A percentile compares a stretch with the other conserved stretches of the same genome.
phyloP scores from a whole-genome alignment of 2,329 filamentous ascomycete species.

The Lanzia echinophila region DNA sequence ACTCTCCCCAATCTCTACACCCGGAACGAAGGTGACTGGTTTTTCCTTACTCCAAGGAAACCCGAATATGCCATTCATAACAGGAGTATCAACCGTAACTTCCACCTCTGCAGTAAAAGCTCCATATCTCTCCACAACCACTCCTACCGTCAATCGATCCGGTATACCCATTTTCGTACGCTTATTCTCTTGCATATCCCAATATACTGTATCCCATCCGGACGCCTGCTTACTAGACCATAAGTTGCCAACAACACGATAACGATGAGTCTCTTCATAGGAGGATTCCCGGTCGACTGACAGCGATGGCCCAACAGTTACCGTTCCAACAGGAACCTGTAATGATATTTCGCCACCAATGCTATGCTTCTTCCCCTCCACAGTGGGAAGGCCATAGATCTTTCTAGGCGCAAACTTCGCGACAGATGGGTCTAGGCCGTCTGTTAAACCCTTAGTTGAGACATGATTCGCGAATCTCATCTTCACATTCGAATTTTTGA shows the following conservation, averaged over 20 bases:
- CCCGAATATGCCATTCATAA: conserved; percentile 13
- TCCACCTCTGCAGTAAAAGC: conserved; percentile 13
- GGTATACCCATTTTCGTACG: conserved; percentile 16
- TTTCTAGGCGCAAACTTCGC: conserved; percentile 16
- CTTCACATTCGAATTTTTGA: conserved; percentile 16
- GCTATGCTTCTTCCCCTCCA: conserved; percentile 5
- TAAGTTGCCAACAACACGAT: conserved; percentile 12
- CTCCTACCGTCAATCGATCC: conserved; percentile 14
- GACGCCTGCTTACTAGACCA: conserved; percentile 13
- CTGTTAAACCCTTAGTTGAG: background rate
- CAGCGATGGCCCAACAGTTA: conserved; percentile 10
- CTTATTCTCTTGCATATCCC: conserved; percentile 15
- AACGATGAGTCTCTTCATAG: conserved; percentile 12
- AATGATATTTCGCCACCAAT: conserved; percentile 13
- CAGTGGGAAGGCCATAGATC: conserved; percentile 13
- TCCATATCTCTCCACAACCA: conserved; percentile 10
- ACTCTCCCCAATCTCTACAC: conserved; percentile 17
- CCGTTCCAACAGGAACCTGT: conserved; percentile 9
- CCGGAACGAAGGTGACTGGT: conserved; percentile 13
- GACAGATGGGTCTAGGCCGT: background rate
- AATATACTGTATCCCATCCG: conserved; percentile 17
- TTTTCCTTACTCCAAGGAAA: conserved; percentile 15
- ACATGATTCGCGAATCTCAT: conserved; percentile 12
- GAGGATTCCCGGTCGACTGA: conserved; percentile 5
- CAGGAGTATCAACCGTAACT: conserved; percentile 16